Evolutionary conservation across 1,139 yeast species (phyloP).

Genomic region (Yamadazyma spencermartinsiae): DNA sequence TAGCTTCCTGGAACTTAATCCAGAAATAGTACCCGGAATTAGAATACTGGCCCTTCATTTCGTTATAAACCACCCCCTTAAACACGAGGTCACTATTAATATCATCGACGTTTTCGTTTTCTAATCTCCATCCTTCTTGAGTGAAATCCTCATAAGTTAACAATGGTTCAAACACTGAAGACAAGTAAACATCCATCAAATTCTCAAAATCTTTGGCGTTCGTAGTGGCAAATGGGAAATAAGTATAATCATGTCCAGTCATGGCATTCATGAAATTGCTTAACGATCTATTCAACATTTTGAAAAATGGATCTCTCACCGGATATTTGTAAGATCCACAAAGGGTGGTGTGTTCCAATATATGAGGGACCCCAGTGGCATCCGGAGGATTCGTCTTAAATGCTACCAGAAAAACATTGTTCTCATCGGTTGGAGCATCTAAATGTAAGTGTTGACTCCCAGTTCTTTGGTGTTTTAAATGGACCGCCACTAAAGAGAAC

Average conservation of each 20-base stretch:
- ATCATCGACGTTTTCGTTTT: conserved; percentile 64
- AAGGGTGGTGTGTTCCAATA: conserved; percentile 89
- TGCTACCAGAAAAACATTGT: conserved; percentile 85
- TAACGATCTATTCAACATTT: conserved; percentile 84
- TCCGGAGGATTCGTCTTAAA: conserved; percentile 96
- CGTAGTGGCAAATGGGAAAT: conserved; percentile 95
- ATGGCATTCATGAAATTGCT: conserved; percentile 98
- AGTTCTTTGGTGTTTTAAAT: conserved; percentile 62
- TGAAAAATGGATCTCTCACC: conserved; percentile 95
- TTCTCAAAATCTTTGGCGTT: conserved; percentile 79
- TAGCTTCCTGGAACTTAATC: conserved; percentile 80
- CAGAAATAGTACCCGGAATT: conserved; percentile 84
- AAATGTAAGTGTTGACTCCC: conserved; percentile 85
- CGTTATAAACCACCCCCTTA: conserved; percentile 97
- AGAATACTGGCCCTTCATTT: conserved; percentile 97
- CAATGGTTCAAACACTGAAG: conserved; percentile 82
- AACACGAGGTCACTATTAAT: conserved; percentile 60
- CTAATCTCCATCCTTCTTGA: conserved; percentile 99
- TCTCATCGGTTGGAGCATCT: conserved; percentile 69
- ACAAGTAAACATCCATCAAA: conserved; percentile 83
- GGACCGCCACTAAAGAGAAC: conserved; percentile 76
- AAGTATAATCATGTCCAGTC: conserved; percentile 97
- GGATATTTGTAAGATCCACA: conserved; percentile 93
- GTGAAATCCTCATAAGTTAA: conserved; percentile 77
- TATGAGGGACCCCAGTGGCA: conserved; percentile 93